Conservation (phyloP, 1,139 yeast genomes). For the Pichia sp. region DNA sequence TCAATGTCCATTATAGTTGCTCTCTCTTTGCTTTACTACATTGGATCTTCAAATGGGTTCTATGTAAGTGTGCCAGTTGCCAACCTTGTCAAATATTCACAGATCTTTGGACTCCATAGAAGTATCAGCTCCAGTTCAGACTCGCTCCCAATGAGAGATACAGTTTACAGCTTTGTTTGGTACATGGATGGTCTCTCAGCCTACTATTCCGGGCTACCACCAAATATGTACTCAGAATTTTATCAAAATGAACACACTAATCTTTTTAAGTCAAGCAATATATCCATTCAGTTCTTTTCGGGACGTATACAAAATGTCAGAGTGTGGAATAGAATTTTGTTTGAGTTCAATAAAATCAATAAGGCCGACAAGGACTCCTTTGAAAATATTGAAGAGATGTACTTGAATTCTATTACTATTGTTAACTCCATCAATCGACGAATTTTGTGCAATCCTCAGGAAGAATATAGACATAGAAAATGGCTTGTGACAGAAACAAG, state of each 20-base stretch:
- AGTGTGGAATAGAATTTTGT: constrained; percentile 13
- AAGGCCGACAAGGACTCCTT: constrained; percentile 8
- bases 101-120: constrained; percentile 18
- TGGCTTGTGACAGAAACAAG: constrained; percentile 18
- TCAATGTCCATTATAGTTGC: constrained; percentile 17
- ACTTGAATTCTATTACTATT: constrained; percentile 5
- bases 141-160: constrained; percentile 12
- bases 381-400: constrained; percentile 7
- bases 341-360: constrained; percentile 18
- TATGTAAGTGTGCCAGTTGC: constrained; percentile 8
- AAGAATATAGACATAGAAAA: constrained; percentile 3
- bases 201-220: constrained; percentile 19
- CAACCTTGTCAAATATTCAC: constrained; percentile 12
- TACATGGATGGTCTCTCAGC: constrained; percentile 17
- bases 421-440: constrained; percentile 12
- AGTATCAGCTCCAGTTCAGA: constrained; percentile 7
- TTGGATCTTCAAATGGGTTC: constrained; percentile 18
- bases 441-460: constrained; percentile 6
- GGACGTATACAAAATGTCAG: constrained; percentile 16
- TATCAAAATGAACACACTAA: constrained; percentile 15
- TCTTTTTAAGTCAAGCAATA: constrained; percentile 11
- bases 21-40: constrained; percentile 16
- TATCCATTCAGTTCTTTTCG: constrained; percentile 11
- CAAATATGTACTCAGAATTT: constrained; percentile 13
- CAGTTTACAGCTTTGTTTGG: constrained; percentile 18